Evolutionary conservation across 345 rosid species (phyloP).

Genomic region (Nasturtium officinale): DNA sequence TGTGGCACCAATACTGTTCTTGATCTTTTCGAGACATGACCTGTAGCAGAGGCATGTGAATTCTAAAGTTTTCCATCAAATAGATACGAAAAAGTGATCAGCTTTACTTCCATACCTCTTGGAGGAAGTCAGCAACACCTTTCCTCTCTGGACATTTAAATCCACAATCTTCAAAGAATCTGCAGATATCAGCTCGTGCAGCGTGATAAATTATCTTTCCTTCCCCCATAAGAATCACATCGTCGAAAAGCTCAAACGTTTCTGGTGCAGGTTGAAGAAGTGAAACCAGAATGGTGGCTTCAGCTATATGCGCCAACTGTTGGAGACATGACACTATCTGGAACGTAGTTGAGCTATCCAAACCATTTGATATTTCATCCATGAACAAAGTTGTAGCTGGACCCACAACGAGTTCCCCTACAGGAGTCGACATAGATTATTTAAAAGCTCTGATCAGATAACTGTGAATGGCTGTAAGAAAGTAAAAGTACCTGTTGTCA

Average conservation of each 20-base stretch:
- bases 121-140: slow-evolving; percentile 59
- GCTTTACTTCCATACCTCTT: slow-evolving; percentile 44
- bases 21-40: slow-evolving; percentile 60
- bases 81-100: neutral
- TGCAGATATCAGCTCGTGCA: slow-evolving; percentile 46
- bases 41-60: slow-evolving; percentile 35
- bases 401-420: slow-evolving; percentile 63
- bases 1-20: slow-evolving; percentile 55
- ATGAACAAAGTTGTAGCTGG: slow-evolving; percentile 56
- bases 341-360: slow-evolving; percentile 66
- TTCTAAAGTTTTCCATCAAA: neutral
- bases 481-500: slow-evolving; percentile 45
- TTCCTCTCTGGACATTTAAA: slow-evolving; percentile 61
- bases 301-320: slow-evolving; percentile 52
- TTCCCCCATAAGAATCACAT: slow-evolving; percentile 58
- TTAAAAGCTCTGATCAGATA: neutral
- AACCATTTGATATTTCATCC: slow-evolving; percentile 66
- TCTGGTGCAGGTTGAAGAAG: slow-evolving; percentile 74
- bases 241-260: slow-evolving; percentile 61
- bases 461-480: neutral
- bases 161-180: slow-evolving; percentile 58
- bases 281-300: slow-evolving; percentile 52
- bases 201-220: slow-evolving; percentile 60
- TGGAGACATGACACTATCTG: slow-evolving; percentile 56
- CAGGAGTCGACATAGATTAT: neutral